Percentiles rank a stretch among this genome's conserved stretches.
phyloP scores from a whole-genome alignment of 202 grass and related monocot genomes.

The Tripidium arundinaceum region DNA sequence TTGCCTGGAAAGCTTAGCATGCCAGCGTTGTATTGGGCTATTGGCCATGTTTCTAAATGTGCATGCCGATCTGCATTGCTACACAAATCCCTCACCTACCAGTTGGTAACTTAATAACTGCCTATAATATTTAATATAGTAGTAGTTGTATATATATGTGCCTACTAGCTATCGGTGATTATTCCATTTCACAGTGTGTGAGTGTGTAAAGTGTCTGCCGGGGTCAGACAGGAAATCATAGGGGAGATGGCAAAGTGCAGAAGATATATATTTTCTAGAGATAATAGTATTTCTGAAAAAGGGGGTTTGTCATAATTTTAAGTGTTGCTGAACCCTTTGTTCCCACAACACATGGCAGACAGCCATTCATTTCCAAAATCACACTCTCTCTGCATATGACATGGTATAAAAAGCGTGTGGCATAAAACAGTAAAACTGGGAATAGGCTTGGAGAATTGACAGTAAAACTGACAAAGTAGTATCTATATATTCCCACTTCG shows the following conservation, averaged over 20 bases:
- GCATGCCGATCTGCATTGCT: not conserved
- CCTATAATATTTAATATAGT: not conserved
- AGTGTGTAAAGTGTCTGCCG: constrained; percentile 22
- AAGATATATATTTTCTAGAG: too few relatives aligned
- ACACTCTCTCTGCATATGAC: too few relatives aligned
- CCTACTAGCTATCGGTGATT: constrained; percentile 19
- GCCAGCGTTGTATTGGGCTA: constrained; percentile 7
- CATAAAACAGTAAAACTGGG: too few relatives aligned
- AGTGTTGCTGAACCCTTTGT: too few relatives aligned
- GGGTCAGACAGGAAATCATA: constrained; percentile 38
- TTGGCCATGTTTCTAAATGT: constrained; percentile 8
- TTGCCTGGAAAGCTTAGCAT: constrained; percentile 46
- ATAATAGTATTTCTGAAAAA: too few relatives aligned
- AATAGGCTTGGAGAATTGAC: too few relatives aligned
- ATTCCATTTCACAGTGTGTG: constrained; percentile 20
- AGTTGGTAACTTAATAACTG: constrained; percentile 25
- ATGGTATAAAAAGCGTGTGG: too few relatives aligned
- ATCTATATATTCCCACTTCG: too few relatives aligned
- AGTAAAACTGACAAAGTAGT: too few relatives aligned
- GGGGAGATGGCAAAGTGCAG: constrained; percentile 22
- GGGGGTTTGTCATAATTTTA: too few relatives aligned
- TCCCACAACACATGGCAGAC: too few relatives aligned
- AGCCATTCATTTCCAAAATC: too few relatives aligned
- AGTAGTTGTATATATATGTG: not conserved
- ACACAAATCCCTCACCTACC: constrained; percentile 9